Conservation (phyloP, 2,329 filamentous ascomycete genomes). For the Tolypocladium endophyticum region DNA sequence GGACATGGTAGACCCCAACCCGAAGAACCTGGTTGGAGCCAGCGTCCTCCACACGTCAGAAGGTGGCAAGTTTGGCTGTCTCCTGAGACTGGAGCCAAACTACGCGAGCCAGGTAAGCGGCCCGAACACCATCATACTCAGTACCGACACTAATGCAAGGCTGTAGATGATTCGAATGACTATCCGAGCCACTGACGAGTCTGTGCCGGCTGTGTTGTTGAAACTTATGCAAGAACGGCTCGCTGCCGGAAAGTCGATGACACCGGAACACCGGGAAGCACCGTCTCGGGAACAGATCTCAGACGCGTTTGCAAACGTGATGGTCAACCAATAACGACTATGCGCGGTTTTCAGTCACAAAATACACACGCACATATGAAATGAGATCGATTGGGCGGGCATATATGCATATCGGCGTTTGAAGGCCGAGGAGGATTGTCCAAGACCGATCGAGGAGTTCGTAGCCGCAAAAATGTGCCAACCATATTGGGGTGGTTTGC, state of each 20-base stretch:
- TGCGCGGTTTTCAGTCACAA: background rate
- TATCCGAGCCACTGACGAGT: conserved; percentile 86
- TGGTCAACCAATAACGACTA: conserved; percentile 30
- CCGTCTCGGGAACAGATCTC: conserved; percentile 41
- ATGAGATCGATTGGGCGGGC: conserved; percentile 36
- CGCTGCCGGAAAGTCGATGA: conserved; percentile 38
- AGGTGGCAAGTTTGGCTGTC: conserved; percentile 85
- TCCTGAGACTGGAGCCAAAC: conserved; percentile 91
- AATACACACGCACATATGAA: background rate
- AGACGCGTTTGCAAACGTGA: conserved; percentile 44
- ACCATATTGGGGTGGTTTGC: background rate
- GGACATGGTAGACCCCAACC: conserved; percentile 79
- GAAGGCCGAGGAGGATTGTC: background rate
- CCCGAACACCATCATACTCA: background rate
- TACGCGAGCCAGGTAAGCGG: conserved; percentile 72
- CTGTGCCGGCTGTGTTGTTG: conserved; percentile 67
- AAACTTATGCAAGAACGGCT: conserved; percentile 83
- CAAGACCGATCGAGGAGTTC: background rate
- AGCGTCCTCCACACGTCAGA: conserved; percentile 75
- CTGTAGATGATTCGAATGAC: conserved; percentile 87
- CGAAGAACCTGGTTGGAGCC: conserved; percentile 86
- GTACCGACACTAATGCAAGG: background rate
- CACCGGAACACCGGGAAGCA: conserved; percentile 25
- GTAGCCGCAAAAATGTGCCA: background rate
- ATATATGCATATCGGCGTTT: conserved; percentile 22